Evolutionary conservation across 2,329 filamentous ascomycete genomes (phyloP).

Genomic region (Aaosphaeria arxii): DNA sequence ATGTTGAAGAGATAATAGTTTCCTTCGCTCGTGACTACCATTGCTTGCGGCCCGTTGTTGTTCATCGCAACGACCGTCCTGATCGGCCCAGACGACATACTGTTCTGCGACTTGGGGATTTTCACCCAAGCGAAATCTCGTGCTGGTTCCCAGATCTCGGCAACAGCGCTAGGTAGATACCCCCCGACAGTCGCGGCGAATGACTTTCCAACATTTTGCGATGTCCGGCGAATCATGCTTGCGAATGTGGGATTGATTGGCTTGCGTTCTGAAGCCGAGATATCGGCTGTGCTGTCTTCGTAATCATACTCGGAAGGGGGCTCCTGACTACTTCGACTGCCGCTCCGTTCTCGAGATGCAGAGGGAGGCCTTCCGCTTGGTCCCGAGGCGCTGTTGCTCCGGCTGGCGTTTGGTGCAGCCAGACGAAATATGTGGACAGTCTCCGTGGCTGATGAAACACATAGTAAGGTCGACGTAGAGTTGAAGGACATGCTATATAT

Average conservation of each 20-base stretch:
- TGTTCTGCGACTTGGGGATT: slow-evolving; percentile 63
- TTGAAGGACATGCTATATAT: slow-evolving; percentile 99
- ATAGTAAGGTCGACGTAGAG: slow-evolving; percentile 84
- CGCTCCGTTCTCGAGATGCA: slow-evolving; percentile 39
- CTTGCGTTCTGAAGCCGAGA: slow-evolving; percentile 31
- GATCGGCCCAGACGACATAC: slow-evolving; percentile 51
- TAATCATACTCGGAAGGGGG: slow-evolving; percentile 35
- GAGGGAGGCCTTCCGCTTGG: slow-evolving; percentile 15
- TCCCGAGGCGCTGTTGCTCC: slow-evolving; percentile 31
- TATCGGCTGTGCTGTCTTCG: slow-evolving; percentile 35
- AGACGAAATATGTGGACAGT: slow-evolving; percentile 96
- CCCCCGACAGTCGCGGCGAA: slow-evolving; percentile 87
- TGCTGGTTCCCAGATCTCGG: slow-evolving; percentile 95
- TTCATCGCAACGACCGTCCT: slow-evolving; percentile 97
- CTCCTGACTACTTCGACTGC: slow-evolving; percentile 41
- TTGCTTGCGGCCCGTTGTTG: slow-evolving; percentile 89
- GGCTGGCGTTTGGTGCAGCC: slow-evolving; percentile 27
- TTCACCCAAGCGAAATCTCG: slow-evolving; percentile 97
- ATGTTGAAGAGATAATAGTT: slow-evolving; percentile 94
- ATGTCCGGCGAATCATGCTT: slow-evolving; percentile 89
- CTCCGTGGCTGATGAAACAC: slow-evolving; percentile 93
- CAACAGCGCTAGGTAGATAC: slow-evolving; percentile 89
- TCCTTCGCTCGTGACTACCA: slow-evolving; percentile 96
- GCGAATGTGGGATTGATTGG: slow-evolving; percentile 72
- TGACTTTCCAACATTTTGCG: slow-evolving; percentile 85